Evolutionary conservation across 2,329 filamentous ascomycete genomes (phyloP), one percentile per base, ranked within the genome.

Genomic region (Metarhizium rileyi): DNA sequence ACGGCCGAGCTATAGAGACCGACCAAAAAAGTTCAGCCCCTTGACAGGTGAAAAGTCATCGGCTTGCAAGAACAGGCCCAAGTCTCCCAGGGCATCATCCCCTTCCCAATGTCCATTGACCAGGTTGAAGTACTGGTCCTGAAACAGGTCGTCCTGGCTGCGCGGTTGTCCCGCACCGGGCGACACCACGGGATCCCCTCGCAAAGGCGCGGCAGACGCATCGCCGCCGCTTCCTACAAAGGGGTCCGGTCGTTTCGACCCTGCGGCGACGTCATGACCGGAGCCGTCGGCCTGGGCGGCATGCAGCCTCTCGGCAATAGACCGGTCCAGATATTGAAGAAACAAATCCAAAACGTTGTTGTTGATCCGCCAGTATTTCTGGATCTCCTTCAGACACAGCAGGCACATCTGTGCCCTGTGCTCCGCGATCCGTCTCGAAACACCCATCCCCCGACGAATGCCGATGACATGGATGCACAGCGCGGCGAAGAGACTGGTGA

Each of bases 321-420:
- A 66, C 12, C 63, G 62, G 48, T 69, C 66, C 5, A 68, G 61
- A 3, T 68, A 68, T 23, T 63, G 65, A 0, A 69, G 54, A 26
- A 69, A 69, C 5, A 69, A 52, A 23, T 69, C 66, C 5, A 69
- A 59, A 1, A 68, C 57, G 30, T 65, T 66, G 53, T 66, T 68
- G 57, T 69, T 69, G 51, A 68, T 66, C 18, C 63, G 57, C 66
- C 66, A 69, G 54, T 67, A 68, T n/a, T 67, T 66, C 25, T 68
- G 64, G 0, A 69, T 59, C 52, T 68, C 66, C 38, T 67, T 62
- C 1, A 69, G 57, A 4, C 65, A 65, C 3, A 69, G 54, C 2
- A 68, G 63, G 35, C 65, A 69, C 52, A 67, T 62, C 30, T 67
- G 65, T 1, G 66, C 66, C 18, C 66, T 59, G 50, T 68, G 63